Conservation (phyloP, 1,284 basidiomycete genomes). For the Boletellus sp. region DNA sequence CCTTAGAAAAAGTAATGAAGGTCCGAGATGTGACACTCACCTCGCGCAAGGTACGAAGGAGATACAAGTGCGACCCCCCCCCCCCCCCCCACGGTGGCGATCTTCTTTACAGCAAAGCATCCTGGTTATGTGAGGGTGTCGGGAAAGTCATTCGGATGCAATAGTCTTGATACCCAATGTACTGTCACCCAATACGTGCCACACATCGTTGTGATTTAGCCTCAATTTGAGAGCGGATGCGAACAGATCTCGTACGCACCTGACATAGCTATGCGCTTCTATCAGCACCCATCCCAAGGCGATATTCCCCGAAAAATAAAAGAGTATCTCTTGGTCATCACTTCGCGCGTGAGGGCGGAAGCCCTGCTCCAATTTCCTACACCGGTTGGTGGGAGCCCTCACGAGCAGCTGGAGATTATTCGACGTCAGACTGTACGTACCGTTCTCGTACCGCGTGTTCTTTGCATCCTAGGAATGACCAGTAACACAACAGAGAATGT, state of each 20-base stretch:
- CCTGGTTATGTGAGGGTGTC: constrained; percentile 40
- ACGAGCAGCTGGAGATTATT: constrained; percentile 75
- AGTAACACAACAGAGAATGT: constrained; percentile 69
- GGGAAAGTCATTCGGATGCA: not conserved
- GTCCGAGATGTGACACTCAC: constrained; percentile 34
- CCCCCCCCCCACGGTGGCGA: too few species aligned
- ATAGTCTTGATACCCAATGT: constrained; percentile 48
- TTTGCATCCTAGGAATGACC: constrained; percentile 42
- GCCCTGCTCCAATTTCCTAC: constrained; percentile 10
- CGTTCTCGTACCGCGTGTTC: constrained; percentile 20
- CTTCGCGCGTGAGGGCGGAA: constrained; percentile 52
- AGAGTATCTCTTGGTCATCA: constrained; percentile 81
- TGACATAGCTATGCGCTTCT: constrained; percentile 86
- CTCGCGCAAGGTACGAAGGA: constrained; percentile 80
- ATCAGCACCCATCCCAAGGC: constrained; percentile 89
- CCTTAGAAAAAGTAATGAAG: not conserved
- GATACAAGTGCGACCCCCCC: constrained; percentile 81
- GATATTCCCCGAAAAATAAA: constrained; percentile 78
- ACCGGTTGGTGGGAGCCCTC: constrained; percentile 36
- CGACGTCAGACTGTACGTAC: constrained; percentile 49
- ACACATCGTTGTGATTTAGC: constrained; percentile 3
- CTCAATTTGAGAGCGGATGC: not conserved
- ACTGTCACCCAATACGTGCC: constrained; percentile 82
- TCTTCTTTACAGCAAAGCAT: constrained; percentile 91
- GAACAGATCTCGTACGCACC: constrained; percentile 39